Percentiles rank a stretch among this genome's conserved stretches.
phyloP scores from a whole-genome alignment of 2,329 filamentous ascomycete species.

The Sarocladium kiliense region DNA sequence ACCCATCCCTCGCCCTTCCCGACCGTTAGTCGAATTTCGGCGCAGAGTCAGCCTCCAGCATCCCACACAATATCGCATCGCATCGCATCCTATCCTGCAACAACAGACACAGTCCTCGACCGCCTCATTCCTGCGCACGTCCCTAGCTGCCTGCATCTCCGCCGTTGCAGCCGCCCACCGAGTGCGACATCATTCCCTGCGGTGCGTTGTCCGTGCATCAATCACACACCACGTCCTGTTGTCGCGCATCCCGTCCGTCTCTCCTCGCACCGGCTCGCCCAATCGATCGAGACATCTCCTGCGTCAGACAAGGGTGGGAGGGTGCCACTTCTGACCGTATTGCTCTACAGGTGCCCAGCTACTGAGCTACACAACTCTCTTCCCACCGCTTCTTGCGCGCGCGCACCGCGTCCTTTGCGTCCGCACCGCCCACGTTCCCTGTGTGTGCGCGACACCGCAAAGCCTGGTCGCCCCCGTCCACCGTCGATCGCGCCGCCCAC shows the following conservation, averaged over 20 bases:
- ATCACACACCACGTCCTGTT: not conserved
- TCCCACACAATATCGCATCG: not conserved
- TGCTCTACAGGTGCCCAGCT: not conserved
- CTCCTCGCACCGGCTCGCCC: not conserved
- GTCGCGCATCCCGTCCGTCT: conserved; percentile 2
- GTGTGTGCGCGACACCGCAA: not conserved
- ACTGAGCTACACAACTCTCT: not conserved
- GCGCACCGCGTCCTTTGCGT: not conserved
- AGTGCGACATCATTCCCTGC: conserved; percentile 2
- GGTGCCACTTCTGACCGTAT: conserved; percentile 4
- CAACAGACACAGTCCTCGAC: not conserved
- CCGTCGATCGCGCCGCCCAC: conserved; percentile 3
- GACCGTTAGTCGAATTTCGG: not conserved
- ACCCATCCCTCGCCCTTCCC: not conserved
- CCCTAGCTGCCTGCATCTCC: not conserved
- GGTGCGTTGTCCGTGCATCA: conserved; percentile 8
- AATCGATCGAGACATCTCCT: conserved; percentile 6
- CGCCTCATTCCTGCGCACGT: not conserved
- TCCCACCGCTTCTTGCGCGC: not conserved
- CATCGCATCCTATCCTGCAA: not conserved
- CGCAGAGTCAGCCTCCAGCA: not conserved
- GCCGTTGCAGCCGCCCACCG: not conserved
- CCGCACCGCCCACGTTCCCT: not conserved
- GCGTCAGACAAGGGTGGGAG: conserved; percentile 4
- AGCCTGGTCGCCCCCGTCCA: conserved; percentile 3